Evolutionary conservation across 2,329 filamentous ascomycete species (phyloP).

Genomic region (Stenocarpella maydis): DNA sequence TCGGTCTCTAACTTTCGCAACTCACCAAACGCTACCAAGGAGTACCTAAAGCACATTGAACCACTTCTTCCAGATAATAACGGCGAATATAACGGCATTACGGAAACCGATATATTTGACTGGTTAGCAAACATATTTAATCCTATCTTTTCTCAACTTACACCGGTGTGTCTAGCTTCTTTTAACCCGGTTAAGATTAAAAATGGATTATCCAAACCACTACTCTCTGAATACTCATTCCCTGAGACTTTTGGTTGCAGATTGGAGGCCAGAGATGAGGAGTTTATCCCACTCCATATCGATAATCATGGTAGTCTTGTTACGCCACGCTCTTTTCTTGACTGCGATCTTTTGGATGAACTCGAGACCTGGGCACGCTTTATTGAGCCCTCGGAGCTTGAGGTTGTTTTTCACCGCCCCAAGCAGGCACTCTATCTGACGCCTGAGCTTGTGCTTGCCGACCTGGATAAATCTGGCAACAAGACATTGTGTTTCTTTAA

Average conservation of each 20-base stretch:
- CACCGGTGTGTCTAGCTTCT: neutral
- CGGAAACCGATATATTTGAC: neutral
- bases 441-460: slow-evolving; percentile 1
- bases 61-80: neutral
- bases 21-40: slow-evolving; percentile 2
- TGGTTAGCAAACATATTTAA: slow-evolving; percentile 9
- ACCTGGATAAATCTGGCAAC: neutral
- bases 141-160: neutral
- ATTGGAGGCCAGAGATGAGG: neutral
- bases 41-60: neutral
- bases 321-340: neutral
- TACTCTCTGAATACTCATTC: neutral
- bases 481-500: slow-evolving; percentile 12
- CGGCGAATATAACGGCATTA: neutral
- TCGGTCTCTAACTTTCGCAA: slow-evolving; percentile 4
- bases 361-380: slow-evolving; percentile 2
- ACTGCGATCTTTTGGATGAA: neutral
- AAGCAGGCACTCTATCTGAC: neutral
- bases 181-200: neutral
- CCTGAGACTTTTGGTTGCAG: slow-evolving; percentile 10
- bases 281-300: slow-evolving; percentile 10
- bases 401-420: neutral
- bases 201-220: neutral
- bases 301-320: neutral
- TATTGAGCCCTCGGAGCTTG: neutral